A percentile compares a stretch with the other conserved stretches of the same genome.
These are phyloP conservation scores for Vigna unguiculata DNA, from an alignment of 306 rosid species.

Conservation along the genomic window DNA sequence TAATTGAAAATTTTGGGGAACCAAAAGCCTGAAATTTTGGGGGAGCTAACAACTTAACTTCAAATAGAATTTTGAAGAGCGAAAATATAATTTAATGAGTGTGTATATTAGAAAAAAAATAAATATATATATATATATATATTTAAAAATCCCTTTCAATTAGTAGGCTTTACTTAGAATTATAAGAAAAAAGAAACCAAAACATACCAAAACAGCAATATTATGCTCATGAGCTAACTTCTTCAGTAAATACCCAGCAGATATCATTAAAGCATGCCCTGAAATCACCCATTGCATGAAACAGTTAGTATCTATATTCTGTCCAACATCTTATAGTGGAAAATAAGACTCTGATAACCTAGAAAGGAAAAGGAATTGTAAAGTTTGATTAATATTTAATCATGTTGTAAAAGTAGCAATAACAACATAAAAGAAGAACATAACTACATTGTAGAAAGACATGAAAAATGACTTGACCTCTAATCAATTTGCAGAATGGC, in stretches of 20 bases:
- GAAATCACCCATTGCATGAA: slow-evolving; percentile 48
- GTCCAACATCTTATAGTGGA: slow-evolving; percentile 1
- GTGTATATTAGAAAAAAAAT: no score
- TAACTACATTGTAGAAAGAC: slow-evolving; percentile 29
- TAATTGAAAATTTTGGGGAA: no score
- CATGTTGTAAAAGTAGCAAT: background rate
- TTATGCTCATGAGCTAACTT: slow-evolving; percentile 82
- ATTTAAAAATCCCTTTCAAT: background rate
- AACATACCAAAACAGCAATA: slow-evolving; percentile 74
- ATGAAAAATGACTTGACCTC: background rate
- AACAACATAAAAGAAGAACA: background rate
- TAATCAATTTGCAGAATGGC: slow-evolving; percentile 13
- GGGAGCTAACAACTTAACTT: no score
- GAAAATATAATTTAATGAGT: no score
- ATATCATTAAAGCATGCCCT: slow-evolving; percentile 89
- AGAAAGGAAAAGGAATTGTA: slow-evolving; percentile 25
- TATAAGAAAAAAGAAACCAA: slow-evolving; percentile 36
- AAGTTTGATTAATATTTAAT: slow-evolving; percentile 17
- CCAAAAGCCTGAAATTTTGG: no score
- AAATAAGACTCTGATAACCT: slow-evolving; percentile 15
- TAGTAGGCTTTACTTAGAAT: slow-evolving; percentile 19
- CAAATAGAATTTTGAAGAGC: no score
- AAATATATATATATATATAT: no score
- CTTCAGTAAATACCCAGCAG: slow-evolving; percentile 84
- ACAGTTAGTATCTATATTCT: slow-evolving; percentile 1